Evolutionary conservation across 176 grass and related monocot species (phyloP), one percentile per base, ranked within the genome.

Genomic region (Musa troglodytarum): DNA sequence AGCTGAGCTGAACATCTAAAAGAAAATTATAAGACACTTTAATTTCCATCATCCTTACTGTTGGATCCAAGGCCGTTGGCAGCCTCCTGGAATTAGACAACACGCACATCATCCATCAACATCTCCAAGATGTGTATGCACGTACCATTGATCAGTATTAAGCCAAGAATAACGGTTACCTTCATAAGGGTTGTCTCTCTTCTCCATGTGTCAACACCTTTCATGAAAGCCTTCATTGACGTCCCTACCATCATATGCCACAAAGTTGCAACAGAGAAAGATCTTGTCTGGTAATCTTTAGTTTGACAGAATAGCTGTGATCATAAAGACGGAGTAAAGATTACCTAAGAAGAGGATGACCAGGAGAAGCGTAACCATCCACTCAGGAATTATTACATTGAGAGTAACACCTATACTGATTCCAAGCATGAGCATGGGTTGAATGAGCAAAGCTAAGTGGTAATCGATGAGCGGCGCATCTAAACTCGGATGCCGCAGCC

Each of bases 321-420:
- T 2, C 21, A 53, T 63, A 8, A 72, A 6, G 13, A 19, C n/a
- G 57, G 22, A 62, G 28, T 22, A 74, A 29, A 57, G 11, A 69
- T 68, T 65, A 96, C 92, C 88, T 86, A 96, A 53, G 81, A 96
- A 91, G 52, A 96, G 78, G 57, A 88, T 29, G 70, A 96, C 88
- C 12, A 96, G 67, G 65, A 96, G 88, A 84, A 87, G 81, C 2
- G 92, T 88, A 74, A 96, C 86, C 79, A 96, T 80, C 92, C 88
- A 96, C 63, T 91, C 86, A 68, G 92, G 82, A 20, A 96, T 91
- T 77, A 96, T 51, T 9, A 96, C 86, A 79, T 96, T 96, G 65
- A 96, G 91, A 65, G 83, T 81, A 69, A 91, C 92, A 14, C 92
- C 88, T n/a, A 96, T 87, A 79, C 92, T 96, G 78, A 96, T 88